Conservation (phyloP, 73 alveolate species). For the Paramecium caudatum region DNA sequence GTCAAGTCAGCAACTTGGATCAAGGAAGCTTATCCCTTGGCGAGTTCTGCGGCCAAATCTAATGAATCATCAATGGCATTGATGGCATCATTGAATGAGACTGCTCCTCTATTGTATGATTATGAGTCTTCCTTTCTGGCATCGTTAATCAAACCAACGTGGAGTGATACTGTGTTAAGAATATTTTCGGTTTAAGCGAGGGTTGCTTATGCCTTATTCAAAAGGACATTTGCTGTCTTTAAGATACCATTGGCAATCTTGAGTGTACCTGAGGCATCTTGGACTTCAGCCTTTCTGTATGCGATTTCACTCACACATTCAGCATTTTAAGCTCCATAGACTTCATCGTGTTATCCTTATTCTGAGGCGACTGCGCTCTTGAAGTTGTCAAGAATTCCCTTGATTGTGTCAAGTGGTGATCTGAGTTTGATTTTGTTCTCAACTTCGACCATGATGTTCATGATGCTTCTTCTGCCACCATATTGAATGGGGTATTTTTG, state of each 20-base stretch:
- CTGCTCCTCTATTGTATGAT: constrained; percentile 67
- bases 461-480: constrained; percentile 53
- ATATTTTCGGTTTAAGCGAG: constrained; percentile 39
- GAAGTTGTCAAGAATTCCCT: constrained; percentile 36
- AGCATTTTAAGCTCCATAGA: background rate
- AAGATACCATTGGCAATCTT: constrained; percentile 60
- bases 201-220: constrained; percentile 41
- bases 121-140: constrained; percentile 57
- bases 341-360: constrained; percentile 58
- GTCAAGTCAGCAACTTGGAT: constrained; percentile 14
- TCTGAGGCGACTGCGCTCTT: constrained; percentile 58
- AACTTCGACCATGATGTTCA: constrained; percentile 54
- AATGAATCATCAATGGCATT: constrained; percentile 59
- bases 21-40: constrained; percentile 15
- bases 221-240: constrained; percentile 13
- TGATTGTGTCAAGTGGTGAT: constrained; percentile 33
- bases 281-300: constrained; percentile 58
- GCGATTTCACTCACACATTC: constrained; percentile 49
- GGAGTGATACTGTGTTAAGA: background rate
- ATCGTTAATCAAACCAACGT: constrained; percentile 27
- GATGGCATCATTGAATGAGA: constrained; percentile 61
- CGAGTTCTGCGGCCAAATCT: constrained; percentile 5
- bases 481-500: background rate
- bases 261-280: background rate
- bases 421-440: constrained; percentile 36